Evolutionary conservation across 495 filamentous ascomycete genomes (phyloP), one percentile per base, ranked within the genome.

Genomic region (Polyplosphaeria fusca): DNA sequence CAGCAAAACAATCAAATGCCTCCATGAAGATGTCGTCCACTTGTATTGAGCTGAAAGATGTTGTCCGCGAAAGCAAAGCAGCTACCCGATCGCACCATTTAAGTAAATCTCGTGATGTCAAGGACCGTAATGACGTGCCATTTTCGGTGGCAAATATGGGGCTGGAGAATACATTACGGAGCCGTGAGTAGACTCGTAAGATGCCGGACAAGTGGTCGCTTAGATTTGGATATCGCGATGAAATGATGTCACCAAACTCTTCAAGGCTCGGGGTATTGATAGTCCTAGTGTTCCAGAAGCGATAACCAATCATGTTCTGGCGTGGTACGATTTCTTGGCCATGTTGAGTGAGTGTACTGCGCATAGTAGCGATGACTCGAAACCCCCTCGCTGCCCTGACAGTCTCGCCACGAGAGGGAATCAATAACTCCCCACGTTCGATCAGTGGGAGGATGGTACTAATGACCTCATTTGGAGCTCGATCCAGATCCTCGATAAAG

Each of bases 381-480:
- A 97, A 99, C 0, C 88, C 90, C 27, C 80, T 78, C 0, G 88
- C 79, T 50, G 91, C 92, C 66, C 84, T 83, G 20, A 96, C 83
- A 14, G 77, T 85, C 73, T 97, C 89, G 25, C 89, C 91, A 28
- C 91, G 82, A 51, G 85, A 90, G 0, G 91, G 87, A 35, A 97
- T 87, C 3, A 91, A 76, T 14, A 99, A 78, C 69, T 96, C 89
- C 1, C 89, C 80, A 39, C 86, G 79, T 67, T 97, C 92, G 57
- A 97, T 88, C 2, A 99, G 78, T 1, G 94, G 92, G 25, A 96
- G 75, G 32, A 99, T 79, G 2, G 88, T 87, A 66, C 91, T 91
- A 68, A 97, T 86, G 43, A 96, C 86, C 68, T 96, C 93, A 52
- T 86, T 90, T n/a, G 94, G 91, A 16, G 93, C 94, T 47, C 92